A percentile compares a stretch with the other conserved stretches of the same genome.
Conservation (phyloP, 2,329 filamentous ascomycete genomes). For the Colletotrichum lindemuthianum region DNA sequence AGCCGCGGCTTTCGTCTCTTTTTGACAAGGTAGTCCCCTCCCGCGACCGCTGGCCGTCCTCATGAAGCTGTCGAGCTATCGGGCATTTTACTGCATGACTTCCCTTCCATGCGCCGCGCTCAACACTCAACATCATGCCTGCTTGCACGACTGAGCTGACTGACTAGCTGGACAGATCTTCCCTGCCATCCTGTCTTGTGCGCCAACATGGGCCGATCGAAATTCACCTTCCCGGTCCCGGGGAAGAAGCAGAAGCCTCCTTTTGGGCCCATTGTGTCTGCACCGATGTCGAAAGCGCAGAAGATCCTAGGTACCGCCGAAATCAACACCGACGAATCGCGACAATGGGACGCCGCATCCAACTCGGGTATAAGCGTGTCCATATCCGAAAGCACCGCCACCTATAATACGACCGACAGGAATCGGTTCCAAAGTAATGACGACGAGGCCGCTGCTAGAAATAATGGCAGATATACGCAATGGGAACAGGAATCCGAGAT, state of each 20-base stretch:
- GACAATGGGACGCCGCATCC: constrained; percentile 55
- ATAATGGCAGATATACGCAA: constrained; percentile 41
- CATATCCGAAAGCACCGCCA: constrained; percentile 51
- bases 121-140: neutral
- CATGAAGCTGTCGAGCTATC: constrained; percentile 17
- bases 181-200: neutral
- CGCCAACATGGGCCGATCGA: constrained; percentile 51
- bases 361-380: constrained; percentile 57
- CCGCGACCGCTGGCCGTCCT: constrained; percentile 7
- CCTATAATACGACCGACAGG: constrained; percentile 43
- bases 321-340: constrained; percentile 52
- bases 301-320: constrained; percentile 59
- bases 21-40: constrained; percentile 36
- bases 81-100: neutral
- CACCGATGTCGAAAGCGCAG: constrained; percentile 61
- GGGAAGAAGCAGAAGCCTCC: constrained; percentile 56
- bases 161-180: constrained; percentile 11
- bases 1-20: constrained; percentile 23
- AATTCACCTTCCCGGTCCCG: constrained; percentile 60
- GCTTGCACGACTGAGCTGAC: constrained; percentile 21
- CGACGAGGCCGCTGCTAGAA: constrained; percentile 28
- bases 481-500: constrained; percentile 62
- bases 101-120: constrained; percentile 1
- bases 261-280: constrained; percentile 43
- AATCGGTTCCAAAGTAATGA: constrained; percentile 11